These are phyloP conservation scores for Neurospora sp. DNA, from an alignment of 495 filamentous ascomycete species.

Conservation along the genomic window DNA sequence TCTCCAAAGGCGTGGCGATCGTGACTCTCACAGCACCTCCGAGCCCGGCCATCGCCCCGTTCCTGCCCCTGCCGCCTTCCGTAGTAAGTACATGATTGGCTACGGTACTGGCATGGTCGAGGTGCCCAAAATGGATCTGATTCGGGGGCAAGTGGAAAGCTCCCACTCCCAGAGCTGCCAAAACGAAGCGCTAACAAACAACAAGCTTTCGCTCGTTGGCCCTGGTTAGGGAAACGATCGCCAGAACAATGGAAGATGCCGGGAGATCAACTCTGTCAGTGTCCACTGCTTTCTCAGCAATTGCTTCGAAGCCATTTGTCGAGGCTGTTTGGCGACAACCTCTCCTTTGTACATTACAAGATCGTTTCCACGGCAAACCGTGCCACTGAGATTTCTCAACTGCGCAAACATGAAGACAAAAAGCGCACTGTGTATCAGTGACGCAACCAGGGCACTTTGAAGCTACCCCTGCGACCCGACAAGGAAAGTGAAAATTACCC, in stretches of 20 bases:
- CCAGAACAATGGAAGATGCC: background rate
- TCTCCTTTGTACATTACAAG: background rate
- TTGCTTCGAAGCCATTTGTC: background rate
- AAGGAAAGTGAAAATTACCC: background rate
- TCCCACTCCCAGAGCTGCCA: background rate
- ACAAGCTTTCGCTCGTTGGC: background rate
- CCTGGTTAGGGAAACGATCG: background rate
- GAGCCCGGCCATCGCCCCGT: background rate
- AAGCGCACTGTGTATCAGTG: background rate
- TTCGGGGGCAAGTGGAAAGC: background rate
- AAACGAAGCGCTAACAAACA: background rate
- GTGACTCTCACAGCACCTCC: background rate
- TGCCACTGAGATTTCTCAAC: background rate
- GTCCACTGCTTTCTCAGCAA: background rate
- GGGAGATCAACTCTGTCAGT: background rate
- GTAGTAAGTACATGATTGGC: background rate
- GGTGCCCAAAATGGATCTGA: background rate
- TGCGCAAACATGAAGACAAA: background rate
- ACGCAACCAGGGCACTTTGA: background rate
- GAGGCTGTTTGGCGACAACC: background rate
- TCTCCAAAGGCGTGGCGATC: background rate
- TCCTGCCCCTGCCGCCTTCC: background rate
- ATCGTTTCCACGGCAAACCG: background rate
- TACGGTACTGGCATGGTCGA: background rate
- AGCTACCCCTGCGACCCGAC: background rate